Evolutionary conservation across 83 land plant species (phyloP).

Genomic region (Isoetes engelmannii): DNA sequence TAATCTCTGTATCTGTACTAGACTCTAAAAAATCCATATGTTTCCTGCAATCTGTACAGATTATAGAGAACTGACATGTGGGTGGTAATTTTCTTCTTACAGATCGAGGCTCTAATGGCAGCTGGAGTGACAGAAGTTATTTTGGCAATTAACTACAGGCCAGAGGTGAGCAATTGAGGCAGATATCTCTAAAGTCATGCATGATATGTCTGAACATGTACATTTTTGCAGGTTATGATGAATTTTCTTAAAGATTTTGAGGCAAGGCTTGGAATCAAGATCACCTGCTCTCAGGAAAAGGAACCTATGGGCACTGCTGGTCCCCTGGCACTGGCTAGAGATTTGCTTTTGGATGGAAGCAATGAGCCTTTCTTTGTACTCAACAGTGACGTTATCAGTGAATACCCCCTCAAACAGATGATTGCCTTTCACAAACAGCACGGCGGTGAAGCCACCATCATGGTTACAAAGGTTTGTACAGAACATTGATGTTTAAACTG

Average conservation of each 20-base stretch:
- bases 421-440: constrained; percentile 5
- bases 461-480: constrained; percentile 14
- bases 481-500: background rate
- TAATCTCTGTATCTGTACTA: too few relatives aligned
- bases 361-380: constrained; percentile 7
- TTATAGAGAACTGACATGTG: background rate
- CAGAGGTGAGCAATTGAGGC: constrained; percentile 47
- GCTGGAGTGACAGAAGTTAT: constrained; percentile 83
- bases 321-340: constrained; percentile 7
- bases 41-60: too few relatives aligned
- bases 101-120: constrained; percentile 88
- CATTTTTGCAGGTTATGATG: constrained; percentile 1
- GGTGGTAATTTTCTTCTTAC: constrained; percentile 11
- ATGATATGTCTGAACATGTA: background rate
- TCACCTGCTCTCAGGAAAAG: constrained; percentile 14
- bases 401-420: constrained; percentile 8
- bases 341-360: background rate
- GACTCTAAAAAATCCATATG: too few relatives aligned
- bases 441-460: constrained; percentile 9
- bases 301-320: constrained; percentile 16
- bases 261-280: constrained; percentile 12
- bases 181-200: background rate
- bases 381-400: constrained; percentile 17
- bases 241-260: constrained; percentile 13
- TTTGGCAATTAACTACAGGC: constrained; percentile 87